Conservation (phyloP, 768 basidiomycete genomes). For the Calvatia gigantea region DNA sequence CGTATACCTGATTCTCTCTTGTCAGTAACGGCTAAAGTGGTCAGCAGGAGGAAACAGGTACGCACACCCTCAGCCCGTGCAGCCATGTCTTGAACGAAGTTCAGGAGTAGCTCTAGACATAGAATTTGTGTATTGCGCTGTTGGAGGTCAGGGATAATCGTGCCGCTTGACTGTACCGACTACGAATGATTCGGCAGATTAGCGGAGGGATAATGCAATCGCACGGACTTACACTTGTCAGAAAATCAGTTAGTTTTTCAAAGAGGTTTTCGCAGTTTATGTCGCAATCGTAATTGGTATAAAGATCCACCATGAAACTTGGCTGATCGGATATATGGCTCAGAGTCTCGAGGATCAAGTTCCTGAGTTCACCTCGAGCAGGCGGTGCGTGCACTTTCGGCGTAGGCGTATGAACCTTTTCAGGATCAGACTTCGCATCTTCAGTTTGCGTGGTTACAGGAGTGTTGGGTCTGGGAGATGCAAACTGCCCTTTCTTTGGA, state of each 20-base stretch:
- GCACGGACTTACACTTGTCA: constrained; percentile 68
- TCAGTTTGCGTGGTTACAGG: constrained; percentile 41
- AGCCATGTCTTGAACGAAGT: constrained; percentile 88
- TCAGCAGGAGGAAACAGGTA: constrained; percentile 21
- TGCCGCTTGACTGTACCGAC: constrained; percentile 40
- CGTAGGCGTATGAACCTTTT: constrained; percentile 41
- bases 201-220: background rate
- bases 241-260: constrained; percentile 82
- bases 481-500: constrained; percentile 21
- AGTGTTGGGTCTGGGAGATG: constrained; percentile 53
- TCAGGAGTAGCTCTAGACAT: constrained; percentile 83
- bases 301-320: constrained; percentile 94
- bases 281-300: constrained; percentile 96
- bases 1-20: constrained; percentile 29
- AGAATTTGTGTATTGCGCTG: constrained; percentile 81
- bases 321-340: constrained; percentile 77
- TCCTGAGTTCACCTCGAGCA: constrained; percentile 82
- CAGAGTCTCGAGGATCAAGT: constrained; percentile 86
- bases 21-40: constrained; percentile 13
- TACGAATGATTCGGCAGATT: constrained; percentile 31
- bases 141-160: constrained; percentile 51
- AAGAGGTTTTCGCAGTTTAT: constrained; percentile 96
- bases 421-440: constrained; percentile 35
- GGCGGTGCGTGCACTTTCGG: constrained; percentile 64
- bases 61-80: constrained; percentile 47